Conservation (phyloP, 208 protist species). For the Trypanosoma platydactyli region DNA sequence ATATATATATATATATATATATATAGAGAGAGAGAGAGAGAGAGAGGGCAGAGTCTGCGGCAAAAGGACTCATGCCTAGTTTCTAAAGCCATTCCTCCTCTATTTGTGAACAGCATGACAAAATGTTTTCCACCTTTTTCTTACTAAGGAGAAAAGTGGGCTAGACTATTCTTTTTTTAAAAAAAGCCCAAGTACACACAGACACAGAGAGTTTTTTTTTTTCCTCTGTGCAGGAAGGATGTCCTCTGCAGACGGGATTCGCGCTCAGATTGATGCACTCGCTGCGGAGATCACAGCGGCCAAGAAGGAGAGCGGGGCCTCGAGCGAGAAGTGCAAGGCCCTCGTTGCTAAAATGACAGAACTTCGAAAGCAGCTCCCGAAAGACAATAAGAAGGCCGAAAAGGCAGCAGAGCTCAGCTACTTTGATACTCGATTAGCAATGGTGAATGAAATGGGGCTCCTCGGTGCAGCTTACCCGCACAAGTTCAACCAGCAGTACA, state of each 20-base stretch:
- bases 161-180: not conserved
- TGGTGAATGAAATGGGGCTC: slow-evolving; percentile 87
- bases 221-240: slow-evolving; percentile 15
- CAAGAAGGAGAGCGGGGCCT: slow-evolving; percentile 66
- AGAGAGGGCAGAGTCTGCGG: too few species aligned
- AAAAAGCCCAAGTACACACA: too few species aligned
- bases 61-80: too few species aligned
- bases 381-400: slow-evolving; percentile 54
- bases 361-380: slow-evolving; percentile 53
- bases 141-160: too few species aligned
- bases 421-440: slow-evolving; percentile 83
- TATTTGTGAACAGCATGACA: too few species aligned
- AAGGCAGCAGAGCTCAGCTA: slow-evolving; percentile 64
- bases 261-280: slow-evolving; percentile 72
- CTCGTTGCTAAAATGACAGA: slow-evolving; percentile 77
- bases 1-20: too few species aligned
- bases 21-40: too few species aligned
- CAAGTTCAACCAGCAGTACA: slow-evolving; percentile 94
- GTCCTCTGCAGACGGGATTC: slow-evolving; percentile 50
- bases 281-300: slow-evolving; percentile 62
- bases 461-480: slow-evolving; percentile 96
- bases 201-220: not conserved
- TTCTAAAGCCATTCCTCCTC: too few species aligned
- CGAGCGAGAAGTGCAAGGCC: slow-evolving; percentile 63
- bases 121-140: too few species aligned